Evolutionary conservation across 1,284 basidiomycete genomes (phyloP), one percentile per base, ranked within the genome.

Genomic region (Fomitopsis palustris): DNA sequence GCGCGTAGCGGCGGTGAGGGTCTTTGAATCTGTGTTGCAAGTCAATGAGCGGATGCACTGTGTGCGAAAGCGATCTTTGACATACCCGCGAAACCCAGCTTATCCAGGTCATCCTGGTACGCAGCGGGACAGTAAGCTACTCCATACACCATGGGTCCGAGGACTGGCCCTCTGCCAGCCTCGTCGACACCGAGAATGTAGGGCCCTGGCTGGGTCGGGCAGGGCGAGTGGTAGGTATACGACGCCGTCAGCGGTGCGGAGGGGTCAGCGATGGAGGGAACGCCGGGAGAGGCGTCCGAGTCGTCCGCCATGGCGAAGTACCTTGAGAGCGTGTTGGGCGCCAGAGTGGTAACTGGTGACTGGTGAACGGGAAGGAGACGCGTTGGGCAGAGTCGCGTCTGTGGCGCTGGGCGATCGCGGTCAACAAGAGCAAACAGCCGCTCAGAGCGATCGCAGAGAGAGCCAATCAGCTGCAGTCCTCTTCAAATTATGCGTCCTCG

Each of bases 171-270:
- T 60, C 96, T 82, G 1, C 96, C 96, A 0, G 96, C 96, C 74
- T 99, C 96, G 73, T 99, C 96, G 7, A 99, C 95, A 38, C 96
- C 96, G 58, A 99, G 87, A 54, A 97, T 90, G 74, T 87, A 92
- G n/a, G 85, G 85, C 0, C 88, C 88, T 1, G 75, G 57, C 0
- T 84, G 78, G 0, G 85, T 84, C 27, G 92, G 85, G 1, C 73
- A 82, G 8, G 85, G 80, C 0, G 93, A 94, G 71, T 95, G 93
- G 71, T 92, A 90, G 0, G 89, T 88, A 72, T 96, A 96, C 0
- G 92, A 92, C 31, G 86, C 81, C 4, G 78, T 78, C 27, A 95
- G 68, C 3, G 74, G 74, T 0, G 56, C 53, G 9, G 70, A 65
- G 5, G 71, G 65, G 56, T 74, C 69, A 1, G 62, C 47, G 35